Evolutionary conservation across 345 rosid species (phyloP).

Genomic region (Populus ilicifolia): DNA sequence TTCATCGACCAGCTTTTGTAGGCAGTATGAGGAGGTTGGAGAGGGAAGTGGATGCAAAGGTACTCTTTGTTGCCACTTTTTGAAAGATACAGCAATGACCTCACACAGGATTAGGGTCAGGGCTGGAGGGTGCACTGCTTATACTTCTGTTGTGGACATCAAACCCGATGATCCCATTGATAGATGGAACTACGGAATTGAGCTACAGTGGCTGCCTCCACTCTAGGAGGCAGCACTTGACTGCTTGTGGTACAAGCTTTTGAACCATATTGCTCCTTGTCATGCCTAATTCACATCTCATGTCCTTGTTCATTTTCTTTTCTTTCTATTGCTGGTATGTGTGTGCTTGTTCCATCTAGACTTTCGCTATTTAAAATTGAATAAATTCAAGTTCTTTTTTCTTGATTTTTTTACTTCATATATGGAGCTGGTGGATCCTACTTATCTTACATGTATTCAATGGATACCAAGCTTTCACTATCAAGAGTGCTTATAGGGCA

Average conservation of each 20-base stretch:
- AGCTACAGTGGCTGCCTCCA: slow-evolving; percentile 57
- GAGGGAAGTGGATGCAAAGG: slow-evolving; percentile 39
- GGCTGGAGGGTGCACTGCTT: slow-evolving; percentile 55
- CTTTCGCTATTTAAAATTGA: background rate
- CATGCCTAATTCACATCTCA: background rate
- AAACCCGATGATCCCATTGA: slow-evolving; percentile 23
- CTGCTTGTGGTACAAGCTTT: background rate
- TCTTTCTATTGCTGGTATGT: background rate
- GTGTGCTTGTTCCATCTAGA: background rate
- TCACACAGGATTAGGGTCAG: slow-evolving; percentile 48
- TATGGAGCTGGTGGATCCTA: too few relatives aligned
- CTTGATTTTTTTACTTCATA: background rate
- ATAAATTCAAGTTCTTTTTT: background rate
- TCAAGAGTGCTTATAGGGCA: too few relatives aligned
- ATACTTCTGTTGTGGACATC: slow-evolving; percentile 42
- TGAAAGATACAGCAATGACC: slow-evolving; percentile 57
- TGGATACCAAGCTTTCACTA: too few relatives aligned
- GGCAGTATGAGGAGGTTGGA: slow-evolving; percentile 37
- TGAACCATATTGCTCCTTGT: background rate
- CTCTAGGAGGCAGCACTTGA: slow-evolving; percentile 9
- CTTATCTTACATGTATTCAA: too few relatives aligned
- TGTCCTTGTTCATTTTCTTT: background rate
- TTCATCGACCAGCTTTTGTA: slow-evolving; percentile 46
- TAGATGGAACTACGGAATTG: slow-evolving; percentile 51
- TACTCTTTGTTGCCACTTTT: slow-evolving; percentile 57